Evolutionary conservation across 2,329 filamentous ascomycete genomes (phyloP).

Genomic region (Ceratocystiopsis minuta): DNA sequence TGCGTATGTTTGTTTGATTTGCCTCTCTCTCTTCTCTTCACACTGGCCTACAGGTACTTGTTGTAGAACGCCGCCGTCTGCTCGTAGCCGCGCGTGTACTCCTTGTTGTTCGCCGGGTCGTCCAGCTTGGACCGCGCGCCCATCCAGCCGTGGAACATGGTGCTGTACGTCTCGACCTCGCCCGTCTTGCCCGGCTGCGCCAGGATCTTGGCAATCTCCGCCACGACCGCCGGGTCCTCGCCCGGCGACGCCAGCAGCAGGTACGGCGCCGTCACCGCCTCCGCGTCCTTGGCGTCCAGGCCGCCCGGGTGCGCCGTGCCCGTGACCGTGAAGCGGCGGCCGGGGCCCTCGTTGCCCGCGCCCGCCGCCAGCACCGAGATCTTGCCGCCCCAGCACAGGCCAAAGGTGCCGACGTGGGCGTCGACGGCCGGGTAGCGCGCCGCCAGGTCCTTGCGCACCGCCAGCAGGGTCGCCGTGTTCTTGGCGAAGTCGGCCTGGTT

Average conservation of each 20-base stretch:
- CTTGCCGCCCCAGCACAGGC: slow-evolving; percentile 34
- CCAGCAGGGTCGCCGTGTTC: slow-evolving; percentile 16
- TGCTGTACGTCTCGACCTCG: slow-evolving; percentile 28
- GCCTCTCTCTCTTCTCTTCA: neutral
- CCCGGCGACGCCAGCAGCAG: slow-evolving; percentile 31
- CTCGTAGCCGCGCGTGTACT: slow-evolving; percentile 31
- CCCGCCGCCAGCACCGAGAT: slow-evolving; percentile 21
- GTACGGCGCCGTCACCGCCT: slow-evolving; percentile 26
- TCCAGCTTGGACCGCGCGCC: slow-evolving; percentile 30
- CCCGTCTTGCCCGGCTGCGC: slow-evolving; percentile 21
- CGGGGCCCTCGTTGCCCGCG: slow-evolving; percentile 16
- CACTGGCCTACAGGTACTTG: slow-evolving; percentile 22
- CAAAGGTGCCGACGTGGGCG: slow-evolving; percentile 24
- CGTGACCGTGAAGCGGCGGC: slow-evolving; percentile 18
- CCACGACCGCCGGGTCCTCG: slow-evolving; percentile 25
- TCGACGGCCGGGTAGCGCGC: slow-evolving; percentile 18
- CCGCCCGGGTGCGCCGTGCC: slow-evolving; percentile 17
- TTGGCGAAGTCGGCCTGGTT: slow-evolving; percentile 14
- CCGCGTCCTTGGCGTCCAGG: slow-evolving; percentile 23
- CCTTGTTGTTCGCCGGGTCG: slow-evolving; percentile 23
- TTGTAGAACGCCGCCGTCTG: slow-evolving; percentile 24
- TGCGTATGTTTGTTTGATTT: no score
- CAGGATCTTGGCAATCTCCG: slow-evolving; percentile 24
- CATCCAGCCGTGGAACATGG: slow-evolving; percentile 43
- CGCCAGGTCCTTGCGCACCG: slow-evolving; percentile 16